Percentiles rank a stretch among this genome's conserved stretches.
These are phyloP conservation scores for Chaetoceros tenuissimus DNA, from an alignment of 108 stramenopile genomes.

Conservation along the genomic window DNA sequence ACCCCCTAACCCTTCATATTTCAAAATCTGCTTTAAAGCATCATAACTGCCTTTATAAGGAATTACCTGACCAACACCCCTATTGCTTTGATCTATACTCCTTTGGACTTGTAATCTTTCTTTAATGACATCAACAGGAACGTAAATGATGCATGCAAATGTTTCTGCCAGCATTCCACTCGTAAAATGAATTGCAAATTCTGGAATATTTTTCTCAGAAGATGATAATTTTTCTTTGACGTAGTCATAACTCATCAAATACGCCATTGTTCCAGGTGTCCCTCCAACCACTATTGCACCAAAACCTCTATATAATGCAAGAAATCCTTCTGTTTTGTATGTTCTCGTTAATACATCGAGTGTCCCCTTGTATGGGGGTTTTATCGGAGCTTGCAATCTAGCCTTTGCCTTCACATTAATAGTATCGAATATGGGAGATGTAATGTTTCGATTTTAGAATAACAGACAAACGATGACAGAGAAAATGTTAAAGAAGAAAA, in stretches of 20 bases:
- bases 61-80: background rate
- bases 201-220: slow-evolving; percentile 7
- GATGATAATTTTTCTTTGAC: slow-evolving; percentile 46
- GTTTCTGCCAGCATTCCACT: slow-evolving; percentile 82
- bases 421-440: background rate
- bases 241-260: slow-evolving; percentile 88
- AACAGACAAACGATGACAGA: background rate
- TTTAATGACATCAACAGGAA: slow-evolving; percentile 98
- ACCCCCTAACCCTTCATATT: slow-evolving; percentile 77
- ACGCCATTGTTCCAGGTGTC: slow-evolving; percentile 90
- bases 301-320: slow-evolving; percentile 89
- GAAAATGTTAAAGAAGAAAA: background rate
- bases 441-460: background rate
- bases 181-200: slow-evolving; percentile 58
- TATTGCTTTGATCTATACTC: slow-evolving; percentile 8
- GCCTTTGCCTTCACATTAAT: slow-evolving; percentile 35
- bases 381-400: slow-evolving; percentile 34
- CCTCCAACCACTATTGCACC: slow-evolving; percentile 84
- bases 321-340: slow-evolving; percentile 73
- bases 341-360: slow-evolving; percentile 54
- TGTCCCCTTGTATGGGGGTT: slow-evolving; percentile 27
- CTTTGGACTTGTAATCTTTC: slow-evolving; percentile 93
- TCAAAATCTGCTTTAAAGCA: slow-evolving; percentile 60
- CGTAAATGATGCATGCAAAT: slow-evolving; percentile 89
- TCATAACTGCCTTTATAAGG: slow-evolving; percentile 75